phyloP scores from a whole-genome alignment of 2,329 filamentous ascomycete species.

The Colletotrichum coccodes region DNA sequence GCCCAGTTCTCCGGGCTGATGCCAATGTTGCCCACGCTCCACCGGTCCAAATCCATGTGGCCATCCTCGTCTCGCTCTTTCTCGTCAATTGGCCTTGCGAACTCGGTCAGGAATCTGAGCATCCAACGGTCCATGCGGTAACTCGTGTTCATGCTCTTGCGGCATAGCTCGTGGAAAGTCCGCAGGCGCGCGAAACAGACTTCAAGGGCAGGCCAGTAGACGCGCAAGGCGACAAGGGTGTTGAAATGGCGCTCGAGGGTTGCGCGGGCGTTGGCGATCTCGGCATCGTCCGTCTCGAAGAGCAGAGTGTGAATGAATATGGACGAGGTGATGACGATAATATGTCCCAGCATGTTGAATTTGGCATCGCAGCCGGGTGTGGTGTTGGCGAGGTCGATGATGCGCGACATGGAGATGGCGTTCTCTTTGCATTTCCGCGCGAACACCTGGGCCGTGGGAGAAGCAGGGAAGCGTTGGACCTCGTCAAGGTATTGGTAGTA shows the following conservation, averaged over 20 bases:
- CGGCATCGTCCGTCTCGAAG: conserved; percentile 47
- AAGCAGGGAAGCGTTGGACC: conserved; percentile 38
- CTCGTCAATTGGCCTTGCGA: conserved; percentile 42
- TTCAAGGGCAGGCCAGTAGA: conserved; percentile 53
- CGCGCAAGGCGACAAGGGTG: conserved; percentile 50
- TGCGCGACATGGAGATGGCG: conserved; percentile 49
- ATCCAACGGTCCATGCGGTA: conserved; percentile 55
- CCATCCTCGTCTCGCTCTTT: conserved; percentile 38
- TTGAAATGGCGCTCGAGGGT: conserved; percentile 56
- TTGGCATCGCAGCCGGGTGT: conserved; percentile 50
- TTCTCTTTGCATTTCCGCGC: conserved; percentile 51
- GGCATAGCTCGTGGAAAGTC: conserved; percentile 54
- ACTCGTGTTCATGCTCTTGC: conserved; percentile 45
- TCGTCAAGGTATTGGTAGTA: conserved; percentile 55
- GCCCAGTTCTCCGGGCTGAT: conserved; percentile 36
- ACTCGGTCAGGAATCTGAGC: conserved; percentile 48
- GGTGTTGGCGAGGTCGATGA: conserved; percentile 50
- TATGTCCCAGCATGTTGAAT: conserved; percentile 57
- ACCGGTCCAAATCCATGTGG: conserved; percentile 29
- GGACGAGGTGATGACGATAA: conserved; percentile 57
- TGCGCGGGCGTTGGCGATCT: conserved; percentile 46
- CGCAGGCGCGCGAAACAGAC: conserved; percentile 49
- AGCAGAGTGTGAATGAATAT: conserved; percentile 57
- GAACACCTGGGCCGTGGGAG: conserved; percentile 37
- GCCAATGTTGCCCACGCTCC: conserved; percentile 35